Evolutionary conservation across 176 grass and related monocot species (phyloP), one percentile per base, ranked within the genome.

Genomic region (Musa itinerans): DNA sequence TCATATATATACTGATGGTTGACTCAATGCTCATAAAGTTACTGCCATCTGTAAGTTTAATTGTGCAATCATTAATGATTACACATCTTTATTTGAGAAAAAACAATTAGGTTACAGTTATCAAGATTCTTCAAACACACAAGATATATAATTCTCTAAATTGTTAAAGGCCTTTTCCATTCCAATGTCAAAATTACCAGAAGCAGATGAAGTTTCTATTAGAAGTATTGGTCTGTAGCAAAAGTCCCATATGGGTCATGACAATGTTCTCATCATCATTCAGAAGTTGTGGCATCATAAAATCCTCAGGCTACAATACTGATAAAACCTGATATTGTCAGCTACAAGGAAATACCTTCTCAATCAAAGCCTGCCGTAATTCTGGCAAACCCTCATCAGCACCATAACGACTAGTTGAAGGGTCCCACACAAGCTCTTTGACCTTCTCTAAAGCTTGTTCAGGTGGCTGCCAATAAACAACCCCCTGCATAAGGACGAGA

Each of bases 401-500:
- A 73, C 95, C 95, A 83, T 99, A 99, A 78, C 59, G 86, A 80
- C 91, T 99, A 64, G 58, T 19, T 15, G 76, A 63, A 67, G 95
- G 95, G 65, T 92, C 86, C 85, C 91, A 86, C 63, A 99, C 43
- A 65, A 89, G 70, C 48, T 99, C 81, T 71, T 99, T 89, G 7
- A 88, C 76, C 78, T 92, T 94, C 23, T 79, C 81, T 50, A 99
- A 15, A 77, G 95, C 91, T 68, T 78, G 12, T 77, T 89, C 86
- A 16, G 95, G 95, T 64, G 95, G 91, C 82, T 92, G 88, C 95
- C 95, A 99, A 69, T 99, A 94, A 81, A 99, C 95, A 80, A 99
- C 62, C 79, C 95, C 95, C 95, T 99, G 63, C 80, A 81, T 53
- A 50, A 55, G 75, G 61, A 80, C 58, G 59, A 13, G 43, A 56